A percentile compares a stretch with the other conserved stretches of the same genome.
Conservation (phyloP, 2,329 filamentous ascomycete genomes). For the Coniochaeta pulveracea region DNA sequence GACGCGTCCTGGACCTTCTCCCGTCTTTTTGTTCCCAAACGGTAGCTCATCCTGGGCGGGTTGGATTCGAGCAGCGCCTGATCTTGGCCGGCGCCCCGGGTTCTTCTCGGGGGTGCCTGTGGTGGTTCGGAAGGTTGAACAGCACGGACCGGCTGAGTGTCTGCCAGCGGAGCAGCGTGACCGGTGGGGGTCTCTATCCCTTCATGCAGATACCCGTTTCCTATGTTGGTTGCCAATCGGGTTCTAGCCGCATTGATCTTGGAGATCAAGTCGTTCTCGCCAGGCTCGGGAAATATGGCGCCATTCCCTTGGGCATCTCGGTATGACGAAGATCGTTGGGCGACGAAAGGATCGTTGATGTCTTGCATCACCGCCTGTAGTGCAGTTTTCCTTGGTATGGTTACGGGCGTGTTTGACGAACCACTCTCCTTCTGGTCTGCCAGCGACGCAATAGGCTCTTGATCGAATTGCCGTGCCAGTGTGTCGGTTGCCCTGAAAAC, state of each 20-base stretch:
- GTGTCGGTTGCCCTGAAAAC: conserved; percentile 67
- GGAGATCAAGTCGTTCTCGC: conserved; percentile 43
- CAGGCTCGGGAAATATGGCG: conserved; percentile 29
- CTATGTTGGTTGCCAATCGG: conserved; percentile 27
- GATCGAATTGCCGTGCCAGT: conserved; percentile 35
- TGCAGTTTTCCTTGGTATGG: conserved; percentile 27
- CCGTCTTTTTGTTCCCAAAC: conserved; percentile 31
- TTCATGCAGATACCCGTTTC: conserved; percentile 32
- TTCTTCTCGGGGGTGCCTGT: conserved; percentile 40
- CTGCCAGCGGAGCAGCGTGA: conserved; percentile 22
- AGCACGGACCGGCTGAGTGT: conserved; percentile 19
- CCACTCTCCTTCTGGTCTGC: conserved; percentile 25
- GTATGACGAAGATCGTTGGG: conserved; percentile 26
- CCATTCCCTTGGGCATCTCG: conserved; percentile 26
- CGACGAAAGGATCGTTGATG: conserved; percentile 39
- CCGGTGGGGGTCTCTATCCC: conserved; percentile 53
- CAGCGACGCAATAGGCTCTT: conserved; percentile 18
- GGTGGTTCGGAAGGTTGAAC: conserved; percentile 30
- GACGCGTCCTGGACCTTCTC: conserved; percentile 28
- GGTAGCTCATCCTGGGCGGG: conserved; percentile 55
- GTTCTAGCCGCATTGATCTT: conserved; percentile 42
- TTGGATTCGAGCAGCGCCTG: conserved; percentile 39
- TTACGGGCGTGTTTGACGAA: conserved; percentile 24
- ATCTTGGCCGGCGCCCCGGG: conserved; percentile 41
- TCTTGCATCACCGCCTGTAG: conserved; percentile 25